Evolutionary conservation across 805 yeast genomes (phyloP).

Genomic region (Tetrapisispora arboricola): DNA sequence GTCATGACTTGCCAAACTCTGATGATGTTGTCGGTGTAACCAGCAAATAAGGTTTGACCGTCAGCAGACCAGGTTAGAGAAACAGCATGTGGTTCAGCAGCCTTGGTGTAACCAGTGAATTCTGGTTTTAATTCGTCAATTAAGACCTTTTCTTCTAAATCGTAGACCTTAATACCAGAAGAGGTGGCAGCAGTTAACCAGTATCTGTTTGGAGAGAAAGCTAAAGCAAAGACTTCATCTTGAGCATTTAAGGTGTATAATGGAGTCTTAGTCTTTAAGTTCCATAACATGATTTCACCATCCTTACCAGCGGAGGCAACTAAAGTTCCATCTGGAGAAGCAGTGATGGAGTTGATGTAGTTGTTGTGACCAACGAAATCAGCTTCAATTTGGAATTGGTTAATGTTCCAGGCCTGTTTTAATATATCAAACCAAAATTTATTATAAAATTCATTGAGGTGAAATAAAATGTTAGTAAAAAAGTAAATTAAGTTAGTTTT

Average conservation of each 20-base stretch:
- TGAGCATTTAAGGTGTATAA: conserved; percentile 91
- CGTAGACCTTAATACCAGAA: conserved; percentile 94
- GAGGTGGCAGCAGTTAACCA: conserved; percentile 99
- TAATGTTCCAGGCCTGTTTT: conserved; percentile 83
- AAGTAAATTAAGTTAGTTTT: too few relatives aligned
- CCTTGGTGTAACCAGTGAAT: conserved; percentile 76
- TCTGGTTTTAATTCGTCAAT: conserved; percentile 98
- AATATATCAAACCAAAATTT: conserved; percentile 4
- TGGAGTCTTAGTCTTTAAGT: conserved; percentile 73
- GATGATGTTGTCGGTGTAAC: conserved; percentile 99
- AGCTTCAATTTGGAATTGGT: conserved; percentile 75
- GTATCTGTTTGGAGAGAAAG: conserved; percentile 99
- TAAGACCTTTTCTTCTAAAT: conserved; percentile 87
- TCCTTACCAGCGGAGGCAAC: conserved; percentile 99
- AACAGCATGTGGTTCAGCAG: conserved; percentile 96
- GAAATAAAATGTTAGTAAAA: conserved; percentile 35
- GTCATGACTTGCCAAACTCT: conserved; percentile 99
- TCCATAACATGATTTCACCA: conserved; percentile 98
- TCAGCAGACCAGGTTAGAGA: conserved; percentile 99
- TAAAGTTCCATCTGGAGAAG: conserved; percentile 99
- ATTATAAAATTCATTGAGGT: conserved; percentile 16
- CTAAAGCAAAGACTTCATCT: conserved; percentile 95
- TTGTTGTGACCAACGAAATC: conserved; percentile 99
- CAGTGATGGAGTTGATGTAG: conserved; percentile 92
- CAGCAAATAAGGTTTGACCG: conserved; percentile 98